Conservation (phyloP, 2,329 filamentous ascomycete species). For the Malbranchea cinnamomea region DNA sequence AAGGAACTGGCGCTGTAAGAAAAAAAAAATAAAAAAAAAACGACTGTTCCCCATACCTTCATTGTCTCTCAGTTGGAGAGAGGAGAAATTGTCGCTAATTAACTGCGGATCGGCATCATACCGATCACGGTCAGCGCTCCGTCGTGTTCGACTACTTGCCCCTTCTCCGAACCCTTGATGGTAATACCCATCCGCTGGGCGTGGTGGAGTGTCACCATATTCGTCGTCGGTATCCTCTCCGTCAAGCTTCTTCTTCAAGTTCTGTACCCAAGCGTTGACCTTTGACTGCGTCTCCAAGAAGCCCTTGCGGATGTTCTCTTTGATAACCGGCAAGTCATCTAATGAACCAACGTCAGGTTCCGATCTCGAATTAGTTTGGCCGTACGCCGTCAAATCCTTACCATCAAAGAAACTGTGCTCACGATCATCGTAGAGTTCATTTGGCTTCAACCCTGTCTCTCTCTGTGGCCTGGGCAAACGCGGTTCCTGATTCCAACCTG, state of each 20-base stretch:
- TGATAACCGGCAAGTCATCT: conserved; percentile 88
- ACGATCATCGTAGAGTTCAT: conserved; percentile 48
- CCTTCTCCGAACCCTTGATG: conserved; percentile 34
- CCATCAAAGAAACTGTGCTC: conserved; percentile 85
- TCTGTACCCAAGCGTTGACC: conserved; percentile 85
- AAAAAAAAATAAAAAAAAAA: conserved; percentile 3
- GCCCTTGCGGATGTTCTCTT: conserved; percentile 83
- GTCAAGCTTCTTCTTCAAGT: conserved; percentile 83
- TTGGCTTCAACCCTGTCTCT: conserved; percentile 39
- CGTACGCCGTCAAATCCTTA: conserved; percentile 19
- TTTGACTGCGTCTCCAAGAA: conserved; percentile 88
- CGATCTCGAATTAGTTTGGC: conserved; percentile 7
- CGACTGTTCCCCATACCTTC: too few relatives aligned
- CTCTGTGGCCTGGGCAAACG: conserved; percentile 30
- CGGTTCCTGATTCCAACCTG: conserved; percentile 16
- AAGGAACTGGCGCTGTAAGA: background rate
- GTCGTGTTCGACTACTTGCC: conserved; percentile 48
- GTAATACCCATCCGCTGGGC: conserved; percentile 16
- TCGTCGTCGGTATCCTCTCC: conserved; percentile 67
- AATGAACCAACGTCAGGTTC: conserved; percentile 1
- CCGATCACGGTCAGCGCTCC: conserved; percentile 75
- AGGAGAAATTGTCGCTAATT: conserved; percentile 73
- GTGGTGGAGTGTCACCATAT: conserved; percentile 31
- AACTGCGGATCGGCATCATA: conserved; percentile 93
- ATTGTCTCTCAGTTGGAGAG: conserved; percentile 46